Base-by-base conservation (phyloP, 1,139 yeast species). In the Debaryomyces coudertii region DNA sequence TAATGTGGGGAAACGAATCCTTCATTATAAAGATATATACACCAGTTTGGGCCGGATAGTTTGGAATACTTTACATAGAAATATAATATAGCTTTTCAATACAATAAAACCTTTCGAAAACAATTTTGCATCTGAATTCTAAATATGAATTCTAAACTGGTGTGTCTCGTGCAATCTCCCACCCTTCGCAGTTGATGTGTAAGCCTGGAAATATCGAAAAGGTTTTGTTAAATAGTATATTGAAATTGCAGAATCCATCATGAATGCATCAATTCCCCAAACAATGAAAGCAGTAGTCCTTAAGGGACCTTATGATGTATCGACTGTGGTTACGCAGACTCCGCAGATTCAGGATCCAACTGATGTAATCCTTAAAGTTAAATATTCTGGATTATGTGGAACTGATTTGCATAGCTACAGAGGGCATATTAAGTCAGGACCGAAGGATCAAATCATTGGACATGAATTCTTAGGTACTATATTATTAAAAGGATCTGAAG, bases 371-470 rank as follows among this genome's bases (percentile, higher is more conserved):
- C 61, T 82, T 45, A 76, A 78, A 53, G 80, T 80, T 31, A 68
- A 68, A 46, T 79, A 73, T 47, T 76, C 83, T 1, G 86, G 85
- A 1, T 62, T 82, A 20, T 82, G 86, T 60, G 87, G 87, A 1
- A 77, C 85, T 2, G 88, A 82, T 55, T 64, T 82, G 37, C 87
- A 82, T 59, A 74, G 79, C 51, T 83, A 79, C 56, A 63, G 87
- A 18, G 87, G 87, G 5, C 78, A 78, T 47, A 75, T 80, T 31
- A 64, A 70, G 24, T 65, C 69, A 9, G 69, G 73, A 0, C 60
- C 60, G 8, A 53, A 50, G 22, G 77, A 70, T n/a, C 77, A 75
- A 48, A 62, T 71, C 14, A 66, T 76, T 55, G 83, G 83, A 9
- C 83, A 79, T 58, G 83, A 79, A 53, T 76, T 77, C 43, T 56